Conservation (phyloP, 2,329 filamentous ascomycete genomes). For the Epichloe uncinata region DNA sequence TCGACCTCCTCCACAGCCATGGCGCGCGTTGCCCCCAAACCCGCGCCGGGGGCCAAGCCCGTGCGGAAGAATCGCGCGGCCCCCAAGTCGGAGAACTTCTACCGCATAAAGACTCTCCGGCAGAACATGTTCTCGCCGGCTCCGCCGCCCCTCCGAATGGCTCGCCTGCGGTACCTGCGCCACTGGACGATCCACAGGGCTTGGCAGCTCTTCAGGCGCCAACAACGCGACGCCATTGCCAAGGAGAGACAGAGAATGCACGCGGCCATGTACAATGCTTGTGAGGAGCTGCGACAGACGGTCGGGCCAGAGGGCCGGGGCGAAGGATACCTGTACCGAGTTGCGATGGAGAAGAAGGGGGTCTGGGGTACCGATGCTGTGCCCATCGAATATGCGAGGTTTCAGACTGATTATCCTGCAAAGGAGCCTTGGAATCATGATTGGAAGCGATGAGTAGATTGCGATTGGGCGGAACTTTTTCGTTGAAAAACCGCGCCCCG, state of each 20-base stretch:
- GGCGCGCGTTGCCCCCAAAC: constrained; percentile 17
- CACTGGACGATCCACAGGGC: constrained; percentile 99
- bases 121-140: constrained; percentile 36
- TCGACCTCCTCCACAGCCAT: constrained; percentile 19
- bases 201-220: constrained; percentile 68
- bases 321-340: constrained; percentile 65
- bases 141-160: constrained; percentile 69
- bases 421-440: constrained; percentile 81
- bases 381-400: constrained; percentile 81
- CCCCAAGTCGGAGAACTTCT: constrained; percentile 24
- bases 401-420: constrained; percentile 71
- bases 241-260: constrained; percentile 66
- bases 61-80: constrained; percentile 15
- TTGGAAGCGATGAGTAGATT: constrained; percentile 53
- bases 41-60: constrained; percentile 13
- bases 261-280: constrained; percentile 70
- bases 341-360: constrained; percentile 84
- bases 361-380: constrained; percentile 59
- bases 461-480: not conserved
- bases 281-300: constrained; percentile 63
- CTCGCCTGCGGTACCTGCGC: constrained; percentile 70
- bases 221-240: constrained; percentile 50
- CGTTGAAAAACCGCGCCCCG: not conserved
- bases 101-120: constrained; percentile 31
- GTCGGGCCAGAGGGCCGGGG: constrained; percentile 42